Conservation (phyloP, 257 asterid species). For the Craterostigma plantagineum region DNA sequence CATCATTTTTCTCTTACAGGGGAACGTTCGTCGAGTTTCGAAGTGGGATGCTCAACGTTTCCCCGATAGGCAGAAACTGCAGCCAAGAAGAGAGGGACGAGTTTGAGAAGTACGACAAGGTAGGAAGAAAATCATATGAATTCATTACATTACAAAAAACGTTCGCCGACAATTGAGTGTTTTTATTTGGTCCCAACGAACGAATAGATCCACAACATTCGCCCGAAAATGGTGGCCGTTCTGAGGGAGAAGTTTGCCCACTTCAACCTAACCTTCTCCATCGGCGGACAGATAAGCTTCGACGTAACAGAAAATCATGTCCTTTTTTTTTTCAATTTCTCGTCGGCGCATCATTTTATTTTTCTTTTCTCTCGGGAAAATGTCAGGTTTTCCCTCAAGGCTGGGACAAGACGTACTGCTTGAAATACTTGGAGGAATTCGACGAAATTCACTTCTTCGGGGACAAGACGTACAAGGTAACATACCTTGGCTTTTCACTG, state of each 20-base stretch:
- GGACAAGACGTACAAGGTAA: constrained; percentile 95
- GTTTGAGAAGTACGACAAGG: constrained; percentile 95
- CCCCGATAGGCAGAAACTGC: constrained; percentile 97
- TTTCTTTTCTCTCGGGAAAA: not conserved
- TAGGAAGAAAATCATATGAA: too few species aligned
- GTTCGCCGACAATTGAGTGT: constrained; percentile 9
- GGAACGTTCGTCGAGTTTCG: constrained; percentile 95
- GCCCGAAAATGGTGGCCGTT: constrained; percentile 68
- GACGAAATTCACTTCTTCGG: constrained; percentile 85
- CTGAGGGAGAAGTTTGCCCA: constrained; percentile 78
- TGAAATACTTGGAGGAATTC: constrained; percentile 76
- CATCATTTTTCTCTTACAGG: constrained; percentile 21
- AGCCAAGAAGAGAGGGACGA: constrained; percentile 95
- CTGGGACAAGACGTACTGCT: constrained; percentile 97
- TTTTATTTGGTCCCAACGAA: constrained; percentile 10
- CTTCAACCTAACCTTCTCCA: constrained; percentile 61
- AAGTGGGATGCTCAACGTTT: constrained; percentile 92
- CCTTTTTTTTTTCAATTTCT: constrained; percentile 6
- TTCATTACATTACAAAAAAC: too few species aligned
- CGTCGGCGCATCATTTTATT: constrained; percentile 1
- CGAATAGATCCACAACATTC: constrained; percentile 74
- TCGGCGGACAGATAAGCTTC: constrained; percentile 96
- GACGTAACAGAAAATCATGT: constrained; percentile 82
- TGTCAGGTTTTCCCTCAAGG: constrained; percentile 84
- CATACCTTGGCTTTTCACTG: too few species aligned